Evolutionary conservation across 768 basidiomycete genomes (phyloP).

Genomic region (Lactifluus volemus): DNA sequence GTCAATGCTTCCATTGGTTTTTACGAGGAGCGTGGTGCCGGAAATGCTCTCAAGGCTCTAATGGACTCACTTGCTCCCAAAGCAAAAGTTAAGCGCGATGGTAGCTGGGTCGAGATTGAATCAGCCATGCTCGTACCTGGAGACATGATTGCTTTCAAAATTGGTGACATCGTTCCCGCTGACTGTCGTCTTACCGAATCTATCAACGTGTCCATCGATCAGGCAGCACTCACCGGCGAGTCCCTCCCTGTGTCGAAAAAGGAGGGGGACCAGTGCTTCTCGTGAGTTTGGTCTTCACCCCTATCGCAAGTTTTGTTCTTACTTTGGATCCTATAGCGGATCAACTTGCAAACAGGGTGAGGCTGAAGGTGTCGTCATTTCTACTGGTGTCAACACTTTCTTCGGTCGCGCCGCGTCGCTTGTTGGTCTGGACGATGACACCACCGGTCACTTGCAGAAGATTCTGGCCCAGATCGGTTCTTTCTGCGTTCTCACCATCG

Average conservation of each 20-base stretch:
- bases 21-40: conserved; percentile 95
- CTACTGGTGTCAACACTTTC: conserved; percentile 96
- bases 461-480: conserved; percentile 97
- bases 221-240: conserved; percentile 97
- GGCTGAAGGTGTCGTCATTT: conserved; percentile 97
- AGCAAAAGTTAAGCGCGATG: conserved; percentile 85
- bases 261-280: conserved; percentile 93
- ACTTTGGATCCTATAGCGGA: conserved; percentile 42
- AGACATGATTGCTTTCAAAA: conserved; percentile 97
- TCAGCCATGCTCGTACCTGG: conserved; percentile 86
- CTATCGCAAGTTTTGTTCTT: conserved; percentile 6
- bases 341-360: conserved; percentile 99
- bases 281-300: conserved; percentile 44
- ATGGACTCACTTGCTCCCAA: conserved; percentile 99
- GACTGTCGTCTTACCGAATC: conserved; percentile 96
- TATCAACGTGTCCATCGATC: conserved; percentile 96
- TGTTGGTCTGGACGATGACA: conserved; percentile 96
- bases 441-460: conserved; percentile 96
- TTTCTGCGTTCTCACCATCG: conserved; percentile 95
- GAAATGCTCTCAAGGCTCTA: conserved; percentile 97
- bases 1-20: conserved; percentile 97
- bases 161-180: conserved; percentile 96
- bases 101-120: conserved; percentile 84
- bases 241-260: conserved; percentile 92
- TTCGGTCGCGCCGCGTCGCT: conserved; percentile 98